phyloP scores from a whole-genome alignment of 371 early-diverging fungal genomes.

The Haplosporangium sp. region DNA sequence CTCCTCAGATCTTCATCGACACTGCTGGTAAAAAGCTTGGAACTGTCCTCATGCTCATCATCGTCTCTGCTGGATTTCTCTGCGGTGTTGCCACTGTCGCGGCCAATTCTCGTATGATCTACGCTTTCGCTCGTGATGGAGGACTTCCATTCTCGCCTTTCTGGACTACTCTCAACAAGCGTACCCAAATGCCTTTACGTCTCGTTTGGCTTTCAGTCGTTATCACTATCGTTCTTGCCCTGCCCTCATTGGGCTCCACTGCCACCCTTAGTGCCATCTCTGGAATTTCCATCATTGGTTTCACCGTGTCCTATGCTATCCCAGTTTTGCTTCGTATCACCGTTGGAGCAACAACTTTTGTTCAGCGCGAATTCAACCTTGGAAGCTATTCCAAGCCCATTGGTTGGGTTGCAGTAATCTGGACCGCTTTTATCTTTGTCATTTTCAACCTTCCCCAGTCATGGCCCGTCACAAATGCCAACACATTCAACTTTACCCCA shows the following conservation, averaged over 20 bases:
- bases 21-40: conserved; percentile 65
- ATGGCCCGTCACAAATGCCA: conserved; percentile 35
- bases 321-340: conserved; percentile 66
- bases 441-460: conserved; percentile 62
- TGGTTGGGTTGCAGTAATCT: conserved; percentile 56
- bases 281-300: conserved; percentile 61
- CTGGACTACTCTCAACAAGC: conserved; percentile 56
- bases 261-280: conserved; percentile 74
- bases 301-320: conserved; percentile 61
- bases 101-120: conserved; percentile 78
- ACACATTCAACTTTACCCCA: conserved; percentile 67
- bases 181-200: conserved; percentile 59
- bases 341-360: conserved; percentile 55
- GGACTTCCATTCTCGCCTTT: conserved; percentile 58
- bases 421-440: conserved; percentile 60
- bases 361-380: conserved; percentile 59
- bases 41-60: conserved; percentile 61
- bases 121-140: conserved; percentile 83
- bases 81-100: conserved; percentile 66
- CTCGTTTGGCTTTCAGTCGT: conserved; percentile 64
- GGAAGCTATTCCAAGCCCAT: conserved; percentile 57
- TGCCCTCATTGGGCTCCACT: conserved; percentile 60
- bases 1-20: conserved; percentile 75
- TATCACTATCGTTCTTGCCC: conserved; percentile 46
- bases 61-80: conserved; percentile 69